A percentile compares a stretch with the other conserved stretches of the same genome.
phyloP scores from a whole-genome alignment of 371 early-diverging fungal genomes.

The Lichtheimia corymbifera region DNA sequence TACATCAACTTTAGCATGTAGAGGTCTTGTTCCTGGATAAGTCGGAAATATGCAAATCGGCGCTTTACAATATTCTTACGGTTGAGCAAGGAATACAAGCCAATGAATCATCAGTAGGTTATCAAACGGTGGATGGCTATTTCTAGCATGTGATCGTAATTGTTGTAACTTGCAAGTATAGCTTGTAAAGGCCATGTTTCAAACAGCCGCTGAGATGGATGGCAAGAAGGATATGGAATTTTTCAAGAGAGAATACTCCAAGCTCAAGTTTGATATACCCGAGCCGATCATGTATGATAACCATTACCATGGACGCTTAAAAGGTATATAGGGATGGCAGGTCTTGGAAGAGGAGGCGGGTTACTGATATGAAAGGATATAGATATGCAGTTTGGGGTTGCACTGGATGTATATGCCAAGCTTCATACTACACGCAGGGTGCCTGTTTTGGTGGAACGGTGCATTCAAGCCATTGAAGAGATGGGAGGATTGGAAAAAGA shows the following conservation, averaged over 20 bases:
- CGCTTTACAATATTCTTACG: slow-evolving; percentile 11
- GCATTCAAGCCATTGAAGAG: slow-evolving; percentile 60
- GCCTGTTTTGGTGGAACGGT: slow-evolving; percentile 55
- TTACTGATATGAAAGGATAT: slow-evolving; percentile 8
- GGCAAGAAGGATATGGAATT: slow-evolving; percentile 38
- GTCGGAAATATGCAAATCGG: slow-evolving; percentile 12
- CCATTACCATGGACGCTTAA: slow-evolving; percentile 35
- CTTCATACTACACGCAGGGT: slow-evolving; percentile 42
- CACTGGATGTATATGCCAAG: slow-evolving; percentile 44
- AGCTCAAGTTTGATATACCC: slow-evolving; percentile 24
- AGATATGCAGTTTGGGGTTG: slow-evolving; percentile 62
- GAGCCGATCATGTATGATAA: slow-evolving; percentile 53
- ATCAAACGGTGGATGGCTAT: no score
- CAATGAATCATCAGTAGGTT: slow-evolving; percentile 15
- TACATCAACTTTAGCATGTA: slow-evolving; percentile 6
- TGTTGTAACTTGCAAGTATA: no score
- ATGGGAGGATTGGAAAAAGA: slow-evolving; percentile 66
- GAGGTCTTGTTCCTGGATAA: slow-evolving; percentile 17
- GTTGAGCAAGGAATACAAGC: slow-evolving; percentile 13
- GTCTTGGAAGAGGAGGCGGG: not conserved
- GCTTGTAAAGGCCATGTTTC: no score
- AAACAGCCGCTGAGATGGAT: slow-evolving; percentile 29
- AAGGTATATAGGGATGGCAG: slow-evolving; percentile 20
- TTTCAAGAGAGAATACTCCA: slow-evolving; percentile 5
- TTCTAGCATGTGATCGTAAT: no score